Conservation (phyloP, 2,329 filamentous ascomycete species). For the Hawksworthiomyces lignivorus region DNA sequence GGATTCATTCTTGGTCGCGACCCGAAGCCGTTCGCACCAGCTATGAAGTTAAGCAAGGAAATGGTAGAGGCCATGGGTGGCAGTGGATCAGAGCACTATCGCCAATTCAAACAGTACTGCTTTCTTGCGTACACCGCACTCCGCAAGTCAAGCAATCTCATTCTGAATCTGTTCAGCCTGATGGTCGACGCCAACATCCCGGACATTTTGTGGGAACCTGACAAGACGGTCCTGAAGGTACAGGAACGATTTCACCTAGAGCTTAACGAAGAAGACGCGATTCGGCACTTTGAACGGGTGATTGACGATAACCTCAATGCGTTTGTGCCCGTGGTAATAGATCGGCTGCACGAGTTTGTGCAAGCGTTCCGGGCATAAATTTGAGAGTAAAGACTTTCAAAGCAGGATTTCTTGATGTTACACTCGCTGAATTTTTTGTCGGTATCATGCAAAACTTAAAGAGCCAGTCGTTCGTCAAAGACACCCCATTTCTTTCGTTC, state of each 20-base stretch:
- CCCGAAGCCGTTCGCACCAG: slow-evolving; percentile 91
- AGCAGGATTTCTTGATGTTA: too few species aligned
- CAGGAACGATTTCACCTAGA: slow-evolving; percentile 91
- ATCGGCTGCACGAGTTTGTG: slow-evolving; percentile 86
- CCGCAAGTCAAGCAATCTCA: slow-evolving; percentile 81
- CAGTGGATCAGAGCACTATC: slow-evolving; percentile 69
- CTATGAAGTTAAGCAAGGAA: slow-evolving; percentile 94
- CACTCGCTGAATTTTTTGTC: too few species aligned
- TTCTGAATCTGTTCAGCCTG: slow-evolving; percentile 88
- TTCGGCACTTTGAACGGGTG: slow-evolving; percentile 76
- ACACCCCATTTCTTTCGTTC: too few species aligned
- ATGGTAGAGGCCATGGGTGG: slow-evolving; percentile 99
- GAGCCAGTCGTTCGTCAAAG: too few species aligned
- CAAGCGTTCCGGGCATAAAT: slow-evolving; percentile 79
- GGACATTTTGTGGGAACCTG: slow-evolving; percentile 84
- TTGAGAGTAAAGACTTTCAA: too few species aligned
- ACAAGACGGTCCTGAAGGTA: slow-evolving; percentile 91
- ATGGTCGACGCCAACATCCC: slow-evolving; percentile 98
- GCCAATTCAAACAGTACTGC: slow-evolving; percentile 88
- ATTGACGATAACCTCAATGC: slow-evolving; percentile 88
- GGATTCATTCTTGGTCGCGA: slow-evolving; percentile 96
- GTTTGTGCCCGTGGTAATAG: slow-evolving; percentile 88
- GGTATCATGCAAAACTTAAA: too few species aligned
- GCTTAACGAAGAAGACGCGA: slow-evolving; percentile 84
- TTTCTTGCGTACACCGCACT: slow-evolving; percentile 91